phyloP scores from a whole-genome alignment of 352 stramenopile species.

The Pythium dissimile region DNA sequence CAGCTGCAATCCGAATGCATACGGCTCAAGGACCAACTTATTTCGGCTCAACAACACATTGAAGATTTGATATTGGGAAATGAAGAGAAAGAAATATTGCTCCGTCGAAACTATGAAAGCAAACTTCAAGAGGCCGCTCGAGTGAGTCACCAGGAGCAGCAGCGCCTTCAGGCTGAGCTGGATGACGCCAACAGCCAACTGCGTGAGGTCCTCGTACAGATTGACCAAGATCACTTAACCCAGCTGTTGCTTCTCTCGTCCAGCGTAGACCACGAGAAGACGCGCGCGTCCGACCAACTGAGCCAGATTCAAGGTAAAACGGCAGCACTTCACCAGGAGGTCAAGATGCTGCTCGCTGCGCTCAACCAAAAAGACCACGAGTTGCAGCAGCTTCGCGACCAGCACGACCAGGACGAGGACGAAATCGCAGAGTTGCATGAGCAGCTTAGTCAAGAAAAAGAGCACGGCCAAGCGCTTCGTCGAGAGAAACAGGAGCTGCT shows the following conservation, averaged over 20 bases:
- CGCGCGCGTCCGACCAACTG: constrained; percentile 31
- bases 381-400: constrained; percentile 29
- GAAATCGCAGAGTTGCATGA: constrained; percentile 36
- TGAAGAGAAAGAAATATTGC: constrained; percentile 31
- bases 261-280: constrained; percentile 45
- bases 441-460: constrained; percentile 34
- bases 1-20: constrained; percentile 46
- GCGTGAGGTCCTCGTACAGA: constrained; percentile 48
- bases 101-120: constrained; percentile 22
- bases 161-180: constrained; percentile 31
- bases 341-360: constrained; percentile 66
- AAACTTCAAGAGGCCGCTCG: constrained; percentile 1
- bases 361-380: constrained; percentile 61
- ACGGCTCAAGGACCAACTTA: constrained; percentile 27
- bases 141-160: constrained; percentile 6
- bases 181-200: constrained; percentile 35
- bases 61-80: constrained; percentile 35
- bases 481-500: constrained; percentile 43
- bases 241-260: constrained; percentile 50
- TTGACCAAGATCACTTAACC: constrained; percentile 62
- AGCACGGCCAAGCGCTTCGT: constrained; percentile 21
- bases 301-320: constrained; percentile 46
- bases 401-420: constrained; percentile 23
- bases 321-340: constrained; percentile 53
- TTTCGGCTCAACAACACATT: constrained; percentile 25